phyloP scores from a whole-genome alignment of 176 grass and related monocot species.

The Tuctoria greenei region DNA sequence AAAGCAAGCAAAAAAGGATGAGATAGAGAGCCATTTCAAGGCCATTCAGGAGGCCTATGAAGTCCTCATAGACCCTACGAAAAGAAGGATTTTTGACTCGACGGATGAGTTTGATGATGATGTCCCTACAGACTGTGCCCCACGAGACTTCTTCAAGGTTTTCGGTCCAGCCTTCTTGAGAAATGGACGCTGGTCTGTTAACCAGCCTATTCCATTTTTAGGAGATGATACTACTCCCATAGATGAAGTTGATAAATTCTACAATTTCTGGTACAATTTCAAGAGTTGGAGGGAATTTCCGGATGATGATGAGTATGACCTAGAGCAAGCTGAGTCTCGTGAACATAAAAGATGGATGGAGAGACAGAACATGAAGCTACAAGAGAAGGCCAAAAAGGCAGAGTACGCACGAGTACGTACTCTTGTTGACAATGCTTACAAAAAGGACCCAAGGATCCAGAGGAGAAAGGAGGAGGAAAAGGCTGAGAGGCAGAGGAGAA shows the following conservation, averaged over 20 bases:
- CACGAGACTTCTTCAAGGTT: slow-evolving; percentile 95
- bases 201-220: slow-evolving; percentile 70
- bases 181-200: slow-evolving; percentile 89
- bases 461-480: slow-evolving; percentile 89
- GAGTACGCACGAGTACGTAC: slow-evolving; percentile 70
- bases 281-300: slow-evolving; percentile 99
- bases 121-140: slow-evolving; percentile 85
- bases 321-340: slow-evolving; percentile 97
- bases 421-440: slow-evolving; percentile 94
- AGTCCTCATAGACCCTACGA: slow-evolving; percentile 86
- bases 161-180: slow-evolving; percentile 96
- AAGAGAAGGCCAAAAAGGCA: slow-evolving; percentile 84
- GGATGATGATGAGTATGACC: slow-evolving; percentile 84
- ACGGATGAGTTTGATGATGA: slow-evolving; percentile 99
- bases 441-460: slow-evolving; percentile 83
- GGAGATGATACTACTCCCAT: slow-evolving; percentile 71
- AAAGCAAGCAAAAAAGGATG: slow-evolving; percentile 88
- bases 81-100: slow-evolving; percentile 92
- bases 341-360: slow-evolving; percentile 99
- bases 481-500: slow-evolving; percentile 85
- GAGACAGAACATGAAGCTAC: slow-evolving; percentile 83
- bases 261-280: slow-evolving; percentile 93
- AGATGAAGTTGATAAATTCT: slow-evolving; percentile 79
- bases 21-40: slow-evolving; percentile 96
- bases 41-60: slow-evolving; percentile 93